Percentiles rank a stretch among this genome's conserved stretches.
These are phyloP conservation scores for Pseudozyma flocculosa DNA, from an alignment of 1,284 basidiomycete genomes.

Conservation along the genomic window DNA sequence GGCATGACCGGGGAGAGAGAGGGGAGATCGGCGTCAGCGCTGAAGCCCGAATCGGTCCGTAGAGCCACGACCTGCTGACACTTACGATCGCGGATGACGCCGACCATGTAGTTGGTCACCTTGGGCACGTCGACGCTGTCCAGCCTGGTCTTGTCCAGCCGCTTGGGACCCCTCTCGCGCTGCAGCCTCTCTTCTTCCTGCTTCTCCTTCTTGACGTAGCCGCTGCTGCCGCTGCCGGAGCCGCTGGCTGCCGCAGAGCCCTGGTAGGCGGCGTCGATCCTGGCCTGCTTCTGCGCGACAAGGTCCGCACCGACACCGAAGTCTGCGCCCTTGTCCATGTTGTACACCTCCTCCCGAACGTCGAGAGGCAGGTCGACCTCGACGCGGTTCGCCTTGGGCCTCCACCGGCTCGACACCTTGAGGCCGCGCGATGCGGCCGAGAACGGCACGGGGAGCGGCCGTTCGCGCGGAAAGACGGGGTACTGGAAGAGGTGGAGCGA, in stretches of 20 bases:
- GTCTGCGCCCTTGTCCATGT: conserved; percentile 44
- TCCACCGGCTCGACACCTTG: conserved; percentile 45
- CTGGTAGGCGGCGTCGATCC: conserved; percentile 26
- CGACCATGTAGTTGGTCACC: conserved; percentile 53
- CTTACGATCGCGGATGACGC: conserved; percentile 43
- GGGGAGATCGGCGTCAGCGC: conserved; percentile 3
- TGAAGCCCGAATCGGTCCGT: too few species aligned
- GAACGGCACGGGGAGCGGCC: conserved; percentile 48
- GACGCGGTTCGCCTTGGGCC: conserved; percentile 48
- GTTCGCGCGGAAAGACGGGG: conserved; percentile 47
- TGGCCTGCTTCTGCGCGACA: conserved; percentile 33
- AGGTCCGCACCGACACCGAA: conserved; percentile 33
- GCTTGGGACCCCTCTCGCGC: conserved; percentile 18
- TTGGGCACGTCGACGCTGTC: conserved; percentile 50
- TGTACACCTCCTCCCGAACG: conserved; percentile 48
- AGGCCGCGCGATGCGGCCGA: conserved; percentile 48
- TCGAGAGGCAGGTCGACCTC: conserved; percentile 56
- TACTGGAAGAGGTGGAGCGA: conserved; percentile 53
- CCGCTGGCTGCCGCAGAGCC: conserved; percentile 9
- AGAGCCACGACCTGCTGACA: background rate
- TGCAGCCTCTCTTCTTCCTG: conserved; percentile 16
- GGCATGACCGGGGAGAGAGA: background rate
- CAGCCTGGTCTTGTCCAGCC: conserved; percentile 48
- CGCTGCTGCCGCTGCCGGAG: conserved; percentile 5
- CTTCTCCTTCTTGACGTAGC: conserved; percentile 28